Conservation (phyloP, 352 stramenopile species). For the Phytophthora sojae region DNA sequence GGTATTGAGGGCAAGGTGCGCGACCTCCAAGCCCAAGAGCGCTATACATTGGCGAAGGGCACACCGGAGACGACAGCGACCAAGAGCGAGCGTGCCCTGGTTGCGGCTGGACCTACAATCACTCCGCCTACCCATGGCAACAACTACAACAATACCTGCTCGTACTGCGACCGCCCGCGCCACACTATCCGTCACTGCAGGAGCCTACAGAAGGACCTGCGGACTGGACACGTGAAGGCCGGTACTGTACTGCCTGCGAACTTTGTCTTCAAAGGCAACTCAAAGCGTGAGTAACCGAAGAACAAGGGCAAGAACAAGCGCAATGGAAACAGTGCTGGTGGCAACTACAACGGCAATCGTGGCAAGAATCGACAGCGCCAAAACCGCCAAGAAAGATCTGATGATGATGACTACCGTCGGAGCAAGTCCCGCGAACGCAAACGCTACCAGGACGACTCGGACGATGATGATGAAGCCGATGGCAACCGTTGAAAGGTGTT, state of each 20-base stretch:
- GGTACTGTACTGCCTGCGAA: constrained; percentile 2
- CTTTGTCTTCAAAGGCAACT: neutral
- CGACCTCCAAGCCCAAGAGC: neutral
- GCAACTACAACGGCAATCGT: neutral
- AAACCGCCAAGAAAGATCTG: neutral
- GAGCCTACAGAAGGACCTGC: constrained; percentile 41
- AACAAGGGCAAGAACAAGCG: neutral
- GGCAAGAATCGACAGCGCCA: neutral
- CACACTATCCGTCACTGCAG: constrained; percentile 9
- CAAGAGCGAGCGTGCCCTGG: no score
- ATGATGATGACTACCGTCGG: neutral
- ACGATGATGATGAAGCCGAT: neutral
- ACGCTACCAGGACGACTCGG: neutral
- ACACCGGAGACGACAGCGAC: no score
- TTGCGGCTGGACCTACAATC: no score
- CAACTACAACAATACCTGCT: no score
- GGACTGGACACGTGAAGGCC: neutral
- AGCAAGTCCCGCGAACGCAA: neutral
- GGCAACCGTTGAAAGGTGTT: neutral
- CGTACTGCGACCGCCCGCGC: no score
- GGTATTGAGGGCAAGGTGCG: constrained; percentile 1
- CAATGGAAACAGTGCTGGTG: constrained; percentile 1
- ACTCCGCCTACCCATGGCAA: no score
- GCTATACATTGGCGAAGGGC: no score
- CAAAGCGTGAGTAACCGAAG: neutral